Evolutionary conservation across 106 monocot genomes (phyloP), one percentile per base, ranked within the genome.

Genomic region (Allium cepa): DNA sequence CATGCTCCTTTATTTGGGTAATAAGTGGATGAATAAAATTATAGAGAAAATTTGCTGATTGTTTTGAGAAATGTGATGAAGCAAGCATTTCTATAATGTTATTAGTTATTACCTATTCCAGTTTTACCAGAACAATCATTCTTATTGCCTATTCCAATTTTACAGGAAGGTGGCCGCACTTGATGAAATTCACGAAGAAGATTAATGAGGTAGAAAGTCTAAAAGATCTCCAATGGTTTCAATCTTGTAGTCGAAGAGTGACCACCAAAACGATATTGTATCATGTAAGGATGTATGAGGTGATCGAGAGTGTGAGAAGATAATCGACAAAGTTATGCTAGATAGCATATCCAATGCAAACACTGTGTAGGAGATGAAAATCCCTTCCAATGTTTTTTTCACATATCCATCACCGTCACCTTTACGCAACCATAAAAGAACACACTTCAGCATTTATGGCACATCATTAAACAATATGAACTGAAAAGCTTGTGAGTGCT

Each of bases 391-490:
- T 22, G 0, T 22, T 22, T 22, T 68, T 81, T 94, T 2, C 90
- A 96, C n/a, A 84, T 68, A 67, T 96, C 95, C 80, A 84, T 91
- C 36, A 96, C 95, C 4, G 85, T 84, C 11, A 88, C 79, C 64
- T 91, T 83, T 60, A 91, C 91, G 83, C 47, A 27, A 73, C 4
- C 12, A 49, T 47, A 2, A 65, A 65, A 50, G 11, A 9, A 11
- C 49, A 49, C 4, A 17, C 58, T 7, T 65, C 65, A 65, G 58
- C 17, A 1, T 59, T 59, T 15, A 15, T 59, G 58, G 11, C 13
- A 59, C 14, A 17, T 59, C 8, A 10, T n/a, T 8, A 8, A 12
- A 59, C 16, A 17, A 59, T 14, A 17, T 59, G 8, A n/a, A n/a
- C n/a, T n/a, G n/a, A n/a, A n/a, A n/a, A n/a, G n/a, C 1, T 13